These are phyloP conservation scores for Kluyveromyces siamensis DNA, from an alignment of 805 yeast genomes.

Conservation along the genomic window DNA sequence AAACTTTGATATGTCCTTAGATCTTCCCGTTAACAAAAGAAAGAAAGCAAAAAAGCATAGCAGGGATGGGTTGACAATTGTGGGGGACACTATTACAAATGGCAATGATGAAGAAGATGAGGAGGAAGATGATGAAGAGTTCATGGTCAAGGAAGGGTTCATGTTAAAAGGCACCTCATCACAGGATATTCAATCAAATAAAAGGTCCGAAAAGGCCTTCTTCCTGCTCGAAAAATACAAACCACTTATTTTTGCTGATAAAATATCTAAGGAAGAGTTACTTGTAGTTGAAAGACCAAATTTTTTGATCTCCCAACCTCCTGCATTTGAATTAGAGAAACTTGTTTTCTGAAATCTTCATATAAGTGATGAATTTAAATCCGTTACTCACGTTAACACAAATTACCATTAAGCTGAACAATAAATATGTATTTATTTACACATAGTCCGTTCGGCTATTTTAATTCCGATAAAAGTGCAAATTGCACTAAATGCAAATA, in stretches of 20 bases:
- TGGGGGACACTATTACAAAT: conserved; percentile 17
- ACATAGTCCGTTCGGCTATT: conserved; percentile 18
- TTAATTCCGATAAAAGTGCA: conserved; percentile 23
- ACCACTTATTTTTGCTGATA: conserved; percentile 56
- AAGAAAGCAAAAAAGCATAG: conserved; percentile 30
- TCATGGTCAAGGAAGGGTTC: conserved; percentile 5
- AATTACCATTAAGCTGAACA: background rate
- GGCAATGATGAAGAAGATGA: conserved; percentile 29
- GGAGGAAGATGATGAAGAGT: conserved; percentile 22
- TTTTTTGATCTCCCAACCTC: conserved; percentile 40
- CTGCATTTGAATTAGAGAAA: conserved; percentile 48
- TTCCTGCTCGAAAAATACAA: conserved; percentile 72
- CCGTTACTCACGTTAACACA: background rate
- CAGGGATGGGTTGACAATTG: conserved; percentile 35
- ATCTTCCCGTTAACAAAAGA: conserved; percentile 38
- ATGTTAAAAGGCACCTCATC: conserved; percentile 7
- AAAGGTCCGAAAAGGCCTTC: conserved; percentile 39
- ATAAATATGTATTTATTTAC: background rate
- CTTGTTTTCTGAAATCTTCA: background rate
- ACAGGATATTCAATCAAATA: conserved; percentile 17
- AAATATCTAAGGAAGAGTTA: conserved; percentile 46
- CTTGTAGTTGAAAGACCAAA: conserved; percentile 72
- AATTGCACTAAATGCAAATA: conserved; percentile 27
- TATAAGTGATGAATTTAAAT: background rate
- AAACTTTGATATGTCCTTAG: conserved; percentile 54